Evolutionary conservation across 805 yeast species (phyloP), one percentile per base, ranked within the genome.

Genomic region (Saccharomycopsis sp.): DNA sequence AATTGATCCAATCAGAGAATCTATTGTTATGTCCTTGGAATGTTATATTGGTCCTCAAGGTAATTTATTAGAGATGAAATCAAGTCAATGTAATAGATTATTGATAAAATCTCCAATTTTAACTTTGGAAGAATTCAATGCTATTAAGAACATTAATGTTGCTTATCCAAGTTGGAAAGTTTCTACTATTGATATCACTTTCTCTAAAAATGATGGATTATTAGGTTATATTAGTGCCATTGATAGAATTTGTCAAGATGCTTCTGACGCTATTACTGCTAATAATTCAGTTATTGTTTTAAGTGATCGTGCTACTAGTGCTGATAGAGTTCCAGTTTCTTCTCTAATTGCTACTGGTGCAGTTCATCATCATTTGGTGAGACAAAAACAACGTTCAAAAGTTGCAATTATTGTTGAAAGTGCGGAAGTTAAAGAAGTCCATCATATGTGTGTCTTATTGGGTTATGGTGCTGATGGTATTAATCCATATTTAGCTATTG

Each of bases 41-140:
- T 90, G 98, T 67, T 87, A 85, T 64, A 81, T 90, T 58, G 98
- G 98, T 45, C 97, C 97, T n/a, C 97, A 93, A 65, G 97, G 96
- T 47, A 90, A 90, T 62, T 67, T 90, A 53, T 74, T 90, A 59
- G 97, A 93, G 64, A 87, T 88, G 89, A 80, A 82, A 58, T 81
- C 96, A 7, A 72, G 74, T 46, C 97, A 93, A 69, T 90, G 97
- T 72, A 84, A 89, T 68, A 75, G 97, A 55, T 71, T 90, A 59
- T 67, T 83, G 52, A 71, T 90, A 62, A 76, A 77, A 43, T 81
- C 96, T 20, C 98, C 98, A 46, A 77, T 90, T 36, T 67, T 90
- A 55, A 71, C 84, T 20, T 73, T 79, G 60, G 68, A 72, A 51
- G 94, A 93, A 63, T 75, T 88, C 55, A 66, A 66, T 37, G 94